Evolutionary conservation across 1,284 basidiomycete species (phyloP).

Genomic region (Vanrija pseudolonga): DNA sequence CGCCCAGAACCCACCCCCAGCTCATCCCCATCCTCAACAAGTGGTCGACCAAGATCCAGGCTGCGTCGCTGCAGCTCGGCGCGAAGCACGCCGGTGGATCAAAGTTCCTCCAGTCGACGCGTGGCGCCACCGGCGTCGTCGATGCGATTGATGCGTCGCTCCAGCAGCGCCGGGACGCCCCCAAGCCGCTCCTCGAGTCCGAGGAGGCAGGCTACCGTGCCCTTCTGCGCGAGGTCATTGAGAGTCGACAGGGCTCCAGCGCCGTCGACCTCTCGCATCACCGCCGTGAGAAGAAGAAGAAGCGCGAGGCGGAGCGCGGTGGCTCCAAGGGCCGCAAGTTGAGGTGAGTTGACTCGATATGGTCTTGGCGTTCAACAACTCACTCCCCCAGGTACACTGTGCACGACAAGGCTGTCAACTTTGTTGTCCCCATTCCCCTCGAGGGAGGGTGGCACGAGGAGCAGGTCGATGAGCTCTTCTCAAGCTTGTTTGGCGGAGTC

Average conservation of each 20-base stretch:
- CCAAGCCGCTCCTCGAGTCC: conserved; percentile 51
- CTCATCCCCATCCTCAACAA: conserved; percentile 74
- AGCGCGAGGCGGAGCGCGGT: conserved; percentile 81
- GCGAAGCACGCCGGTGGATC: conserved; percentile 37
- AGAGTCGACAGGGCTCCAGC: conserved; percentile 48
- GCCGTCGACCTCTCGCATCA: conserved; percentile 33
- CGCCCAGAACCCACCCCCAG: conserved; percentile 55
- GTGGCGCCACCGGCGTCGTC: conserved; percentile 45
- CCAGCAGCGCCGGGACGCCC: conserved; percentile 27
- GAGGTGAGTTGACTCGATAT: conserved; percentile 54
- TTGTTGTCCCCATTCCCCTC: conserved; percentile 80
- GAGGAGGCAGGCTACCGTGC: conserved; percentile 90
- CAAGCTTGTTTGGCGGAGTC: conserved; percentile 66
- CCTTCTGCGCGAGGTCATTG: conserved; percentile 81
- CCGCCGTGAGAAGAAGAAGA: conserved; percentile 57
- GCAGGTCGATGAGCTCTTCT: conserved; percentile 87
- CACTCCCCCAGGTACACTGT: conserved; percentile 66
- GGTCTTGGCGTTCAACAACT: not conserved
- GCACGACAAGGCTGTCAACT: conserved; percentile 89
- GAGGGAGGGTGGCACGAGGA: conserved; percentile 75
- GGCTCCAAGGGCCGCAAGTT: conserved; percentile 89
- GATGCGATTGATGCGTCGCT: conserved; percentile 42
- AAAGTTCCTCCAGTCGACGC: conserved; percentile 62
- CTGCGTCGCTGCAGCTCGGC: conserved; percentile 60
- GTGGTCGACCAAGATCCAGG: conserved; percentile 90